A percentile compares a stretch with the other conserved stretches of the same genome.
phyloP scores from a whole-genome alignment of 495 filamentous ascomycete genomes.

The Daldinia grandis region DNA sequence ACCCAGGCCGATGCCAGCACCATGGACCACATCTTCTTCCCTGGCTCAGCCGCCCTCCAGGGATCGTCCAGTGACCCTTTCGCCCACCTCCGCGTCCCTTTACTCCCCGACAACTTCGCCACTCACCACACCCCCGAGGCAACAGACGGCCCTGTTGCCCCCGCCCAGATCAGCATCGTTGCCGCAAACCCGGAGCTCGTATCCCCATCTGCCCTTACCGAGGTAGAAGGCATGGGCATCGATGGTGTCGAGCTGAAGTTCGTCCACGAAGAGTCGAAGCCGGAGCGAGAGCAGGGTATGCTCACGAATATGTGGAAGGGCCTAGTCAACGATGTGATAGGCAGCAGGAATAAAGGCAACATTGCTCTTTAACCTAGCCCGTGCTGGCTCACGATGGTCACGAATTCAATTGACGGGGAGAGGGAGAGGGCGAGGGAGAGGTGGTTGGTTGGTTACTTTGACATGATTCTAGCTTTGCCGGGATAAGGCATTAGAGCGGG shows the following conservation, averaged over 20 bases:
- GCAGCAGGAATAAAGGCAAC: conserved; percentile 35
- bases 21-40: conserved; percentile 55
- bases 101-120: conserved; percentile 55
- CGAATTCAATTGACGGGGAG: conserved; percentile 1
- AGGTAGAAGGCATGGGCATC: conserved; percentile 56
- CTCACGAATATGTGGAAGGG: conserved; percentile 57
- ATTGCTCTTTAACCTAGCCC: conserved; percentile 44
- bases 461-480: conserved; percentile 23
- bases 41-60: conserved; percentile 40
- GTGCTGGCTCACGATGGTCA: conserved; percentile 2
- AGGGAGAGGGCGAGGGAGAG: not conserved
- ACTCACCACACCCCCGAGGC: conserved; percentile 42
- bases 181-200: conserved; percentile 56
- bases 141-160: conserved; percentile 46
- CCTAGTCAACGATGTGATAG: conserved; percentile 56
- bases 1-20: conserved; percentile 32
- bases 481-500: conserved; percentile 24
- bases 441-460: not conserved
- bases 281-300: conserved; percentile 50
- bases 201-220: conserved; percentile 52
- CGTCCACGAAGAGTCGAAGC: conserved; percentile 44
- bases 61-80: conserved; percentile 45
- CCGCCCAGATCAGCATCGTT: conserved; percentile 52
- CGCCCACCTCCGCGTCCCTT: conserved; percentile 53
- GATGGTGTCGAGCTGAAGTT: conserved; percentile 60